These are phyloP conservation scores for Zizania latifolia DNA, from an alignment of 176 grass and related monocot genomes.

Conservation along the genomic window DNA sequence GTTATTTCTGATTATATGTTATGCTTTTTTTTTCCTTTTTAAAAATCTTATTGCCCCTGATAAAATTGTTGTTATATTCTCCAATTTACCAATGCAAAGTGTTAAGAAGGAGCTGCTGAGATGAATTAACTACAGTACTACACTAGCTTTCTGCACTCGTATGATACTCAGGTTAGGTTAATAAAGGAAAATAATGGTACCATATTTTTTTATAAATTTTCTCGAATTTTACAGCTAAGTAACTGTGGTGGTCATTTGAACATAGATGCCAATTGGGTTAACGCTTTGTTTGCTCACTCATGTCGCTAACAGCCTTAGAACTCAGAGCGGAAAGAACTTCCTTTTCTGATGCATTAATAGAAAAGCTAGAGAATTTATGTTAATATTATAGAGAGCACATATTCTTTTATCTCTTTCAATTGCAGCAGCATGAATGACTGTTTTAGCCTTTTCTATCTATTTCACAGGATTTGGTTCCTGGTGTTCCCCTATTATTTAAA, in stretches of 20 bases:
- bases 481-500: slow-evolving; percentile 59
- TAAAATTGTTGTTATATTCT: background rate
- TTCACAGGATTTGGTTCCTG: slow-evolving; percentile 67
- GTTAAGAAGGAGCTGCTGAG: background rate
- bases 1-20: background rate
- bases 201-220: background rate
- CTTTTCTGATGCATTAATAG: background rate
- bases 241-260: background rate
- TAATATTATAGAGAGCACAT: background rate
- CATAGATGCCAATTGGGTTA: background rate
- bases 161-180: background rate
- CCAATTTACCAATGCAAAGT: background rate
- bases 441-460: background rate
- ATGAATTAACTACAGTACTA: background rate
- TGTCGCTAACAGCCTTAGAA: background rate
- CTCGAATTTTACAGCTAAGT: background rate
- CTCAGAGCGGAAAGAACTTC: background rate
- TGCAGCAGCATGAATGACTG: background rate
- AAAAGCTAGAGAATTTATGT: background rate
- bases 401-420: background rate
- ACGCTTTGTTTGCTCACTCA: background rate
- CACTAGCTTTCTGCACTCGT: background rate
- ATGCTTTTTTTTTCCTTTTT: background rate
- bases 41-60: background rate
- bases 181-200: background rate